These are phyloP conservation scores for Lentinula guzmanii DNA, from an alignment of 768 basidiomycete species.

Conservation along the genomic window DNA sequence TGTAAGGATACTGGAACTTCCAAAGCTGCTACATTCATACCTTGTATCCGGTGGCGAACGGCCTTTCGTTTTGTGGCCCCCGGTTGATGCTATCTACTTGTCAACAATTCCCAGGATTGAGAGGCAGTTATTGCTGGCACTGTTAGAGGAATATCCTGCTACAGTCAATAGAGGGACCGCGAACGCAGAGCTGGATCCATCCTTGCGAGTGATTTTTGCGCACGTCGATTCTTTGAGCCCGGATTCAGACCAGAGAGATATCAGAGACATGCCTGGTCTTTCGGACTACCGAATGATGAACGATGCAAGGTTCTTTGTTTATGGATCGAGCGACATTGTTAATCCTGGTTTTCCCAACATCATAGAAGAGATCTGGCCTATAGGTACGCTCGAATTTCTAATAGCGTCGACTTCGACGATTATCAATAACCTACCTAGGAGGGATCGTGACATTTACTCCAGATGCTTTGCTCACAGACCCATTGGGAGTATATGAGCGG, in stretches of 20 bases:
- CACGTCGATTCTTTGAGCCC: neutral
- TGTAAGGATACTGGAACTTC: neutral
- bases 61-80: neutral
- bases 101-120: neutral
- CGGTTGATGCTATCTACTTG: neutral
- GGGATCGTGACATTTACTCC: conserved; percentile 72
- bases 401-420: neutral
- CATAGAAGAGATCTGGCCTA: conserved; percentile 58
- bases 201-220: neutral
- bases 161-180: neutral
- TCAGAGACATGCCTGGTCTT: conserved; percentile 46
- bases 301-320: conserved; percentile 57
- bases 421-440: conserved; percentile 31
- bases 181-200: neutral
- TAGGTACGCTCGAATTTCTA: conserved; percentile 33
- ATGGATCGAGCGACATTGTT: conserved; percentile 56
- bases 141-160: neutral
- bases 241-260: neutral
- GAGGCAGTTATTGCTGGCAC: neutral
- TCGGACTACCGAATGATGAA: conserved; percentile 36
- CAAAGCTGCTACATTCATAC: neutral
- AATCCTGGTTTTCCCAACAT: conserved; percentile 47
- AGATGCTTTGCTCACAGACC: conserved; percentile 48
- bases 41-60: neutral
- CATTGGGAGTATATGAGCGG: conserved; percentile 37